Evolutionary conservation across 306 rosid genomes (phyloP), one percentile per base, ranked within the genome.

Genomic region (Quercus variabilis): DNA sequence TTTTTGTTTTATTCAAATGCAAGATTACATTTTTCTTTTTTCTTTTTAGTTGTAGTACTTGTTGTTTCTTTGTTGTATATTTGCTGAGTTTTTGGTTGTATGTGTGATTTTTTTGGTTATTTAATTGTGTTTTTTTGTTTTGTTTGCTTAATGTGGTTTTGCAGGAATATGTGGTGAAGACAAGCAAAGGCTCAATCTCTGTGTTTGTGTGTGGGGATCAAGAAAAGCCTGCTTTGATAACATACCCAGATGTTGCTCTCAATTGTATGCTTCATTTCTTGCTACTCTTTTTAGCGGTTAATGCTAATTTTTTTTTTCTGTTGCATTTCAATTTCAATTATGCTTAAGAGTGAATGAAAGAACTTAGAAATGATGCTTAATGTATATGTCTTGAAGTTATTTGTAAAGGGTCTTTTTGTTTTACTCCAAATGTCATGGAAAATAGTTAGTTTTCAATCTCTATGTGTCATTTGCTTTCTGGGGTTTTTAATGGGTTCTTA

Each of bases 131-230:
- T 33, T 46, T 35, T 10, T 13, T 35, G 63, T 3, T 31, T 5
- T 52, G 51, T 30, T 51, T 19, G 71, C 15, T 60, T 79, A 46
- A 60, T 63, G 56, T 83, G 68, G 38, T 74, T 78, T 77, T 80
- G 83, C 86, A 93, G 96, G 96, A 93, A 81, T 87, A 80, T 75
- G 85, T 78, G 17, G 96, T 93, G 85, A 91, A 93, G 83, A 93
- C 97, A 57, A 93, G 91, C 62, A 89, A 85, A 91, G 97, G 97
- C 72, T 85, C 87, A 62, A 81, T 93, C 60, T 89, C 94, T 60
- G 97, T 93, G 77, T 84, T 89, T 83, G 91, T 93, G 70, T 91
- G 92, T 74, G 97, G 97, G 75, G 97, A 91, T 88, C 96, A 88
- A 82, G 94, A 86, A 75, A 93, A 93, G 86, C 94, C 97, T 30